Conservation (phyloP, 2,329 filamentous ascomycete species). For the Clarireedia homoeocarpa region DNA sequence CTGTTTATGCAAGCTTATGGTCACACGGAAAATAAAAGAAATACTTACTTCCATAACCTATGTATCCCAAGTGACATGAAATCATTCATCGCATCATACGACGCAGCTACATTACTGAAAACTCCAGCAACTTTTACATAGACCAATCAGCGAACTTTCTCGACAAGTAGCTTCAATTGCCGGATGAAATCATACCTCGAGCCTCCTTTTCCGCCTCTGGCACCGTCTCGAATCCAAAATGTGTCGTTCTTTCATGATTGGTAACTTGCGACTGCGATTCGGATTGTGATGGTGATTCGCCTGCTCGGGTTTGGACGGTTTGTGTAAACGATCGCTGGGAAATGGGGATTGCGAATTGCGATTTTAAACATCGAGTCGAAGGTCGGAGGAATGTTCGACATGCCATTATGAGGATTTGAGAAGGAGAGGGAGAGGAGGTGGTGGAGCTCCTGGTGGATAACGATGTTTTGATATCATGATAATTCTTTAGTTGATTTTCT, state of each 20-base stretch:
- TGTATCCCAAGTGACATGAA: slow-evolving; percentile 98
- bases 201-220: slow-evolving; percentile 29
- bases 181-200: slow-evolving; percentile 21
- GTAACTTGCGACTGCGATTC: slow-evolving; percentile 12
- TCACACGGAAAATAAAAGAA: neutral
- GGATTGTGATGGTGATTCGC: slow-evolving; percentile 4
- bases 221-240: slow-evolving; percentile 32
- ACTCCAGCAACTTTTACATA: slow-evolving; percentile 49
- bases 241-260: slow-evolving; percentile 27
- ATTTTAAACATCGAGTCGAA: slow-evolving; percentile 14
- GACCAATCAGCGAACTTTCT: slow-evolving; percentile 8
- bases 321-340: slow-evolving; percentile 3
- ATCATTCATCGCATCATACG: slow-evolving; percentile 98
- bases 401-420: slow-evolving; percentile 16
- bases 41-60: slow-evolving; percentile 74
- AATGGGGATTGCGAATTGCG: slow-evolving; percentile 11
- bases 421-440: neutral
- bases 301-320: slow-evolving; percentile 9
- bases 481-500: neutral
- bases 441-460: too few relatives aligned
- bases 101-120: slow-evolving; percentile 82
- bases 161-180: neutral
- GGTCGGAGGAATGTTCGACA: slow-evolving; percentile 20
- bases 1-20: neutral
- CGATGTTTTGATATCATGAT: neutral